Conservation (phyloP, 306 rosid genomes). For the Boehmeria nivea region DNA sequence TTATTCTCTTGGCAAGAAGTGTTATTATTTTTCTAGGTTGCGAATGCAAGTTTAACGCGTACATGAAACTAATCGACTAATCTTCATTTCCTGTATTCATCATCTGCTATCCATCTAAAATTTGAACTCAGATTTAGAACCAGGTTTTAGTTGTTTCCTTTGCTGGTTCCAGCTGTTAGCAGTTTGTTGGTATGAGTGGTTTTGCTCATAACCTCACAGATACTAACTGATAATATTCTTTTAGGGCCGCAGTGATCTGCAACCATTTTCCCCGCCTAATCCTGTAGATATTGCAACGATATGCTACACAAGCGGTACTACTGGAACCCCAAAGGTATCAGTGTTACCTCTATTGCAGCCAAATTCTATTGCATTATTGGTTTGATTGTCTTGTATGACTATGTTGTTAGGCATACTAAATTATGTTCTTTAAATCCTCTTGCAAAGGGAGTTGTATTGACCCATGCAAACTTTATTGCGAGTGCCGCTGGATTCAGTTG, state of each 20-base stretch:
- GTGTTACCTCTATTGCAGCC: slow-evolving; percentile 9
- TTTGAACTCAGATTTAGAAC: no score
- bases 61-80: no score
- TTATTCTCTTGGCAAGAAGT: neutral
- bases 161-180: neutral
- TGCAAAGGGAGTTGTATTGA: slow-evolving; percentile 70
- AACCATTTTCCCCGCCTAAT: slow-evolving; percentile 71
- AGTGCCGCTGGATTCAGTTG: slow-evolving; percentile 63
- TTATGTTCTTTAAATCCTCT: neutral
- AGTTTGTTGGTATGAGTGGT: neutral
- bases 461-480: slow-evolving; percentile 77
- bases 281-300: slow-evolving; percentile 72
- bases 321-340: slow-evolving; percentile 88
- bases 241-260: slow-evolving; percentile 63
- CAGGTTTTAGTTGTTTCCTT: neutral
- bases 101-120: neutral
- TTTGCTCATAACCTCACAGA: slow-evolving; percentile 1
- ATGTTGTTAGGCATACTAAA: neutral
- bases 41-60: neutral
- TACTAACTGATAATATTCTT: slow-evolving; percentile 37
- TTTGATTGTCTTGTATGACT: neutral
- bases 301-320: slow-evolving; percentile 92
- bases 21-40: slow-evolving; percentile 1
- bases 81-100: no score
- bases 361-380: neutral